Evolutionary conservation across 768 basidiomycete species (phyloP), one percentile per base, ranked within the genome.

Genomic region (Tylopilus subfusipes): DNA sequence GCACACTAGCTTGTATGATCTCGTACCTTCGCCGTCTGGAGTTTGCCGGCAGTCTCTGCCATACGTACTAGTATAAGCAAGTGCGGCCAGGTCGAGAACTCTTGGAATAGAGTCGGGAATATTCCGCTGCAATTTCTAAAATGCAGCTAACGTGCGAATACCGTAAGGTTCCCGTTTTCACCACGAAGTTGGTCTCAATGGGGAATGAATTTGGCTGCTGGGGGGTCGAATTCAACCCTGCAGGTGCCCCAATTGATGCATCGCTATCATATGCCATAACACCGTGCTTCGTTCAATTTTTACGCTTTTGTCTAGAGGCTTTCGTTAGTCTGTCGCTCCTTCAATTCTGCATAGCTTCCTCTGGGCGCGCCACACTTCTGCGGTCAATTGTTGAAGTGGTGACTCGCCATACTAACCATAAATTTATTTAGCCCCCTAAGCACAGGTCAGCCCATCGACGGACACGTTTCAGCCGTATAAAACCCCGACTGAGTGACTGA

Each of bases 401-500:
- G 52, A n/a, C n/a, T 63, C 57, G 33, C 58, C 47, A 54, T 42
- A 40, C 40, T 5, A 25, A 9, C 21, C 43, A 59, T 42, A 47
- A 47, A 31, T 40, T 53, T 30, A 19, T 13, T 42, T 61, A 36
- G 18, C 43, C 18, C 63, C 48, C 36, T 46, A 49, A 45, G 55
- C 48, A 48, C 55, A 52, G 39, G 38, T 25, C 57, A 54, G 24
- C 53, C n/a, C n/a, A 38, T 39, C 43, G 57, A 57, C 34, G 18
- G 54, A 65, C 59, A 56, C 55, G 66, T 59, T 69, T 68, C 57
- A 63, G 38, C 60, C 65, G 60, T 60, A 63, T 47, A 57, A 64
- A 55, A 43, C 49, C 57, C 62, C 44, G 56, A 61, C 57, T 22
- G 53, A 47, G 25, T 43, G 52, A 44, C 27, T 48, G 58, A 59